Evolutionary conservation across 129 eudicot species (phyloP).

Genomic region (Saussurea involucrata): DNA sequence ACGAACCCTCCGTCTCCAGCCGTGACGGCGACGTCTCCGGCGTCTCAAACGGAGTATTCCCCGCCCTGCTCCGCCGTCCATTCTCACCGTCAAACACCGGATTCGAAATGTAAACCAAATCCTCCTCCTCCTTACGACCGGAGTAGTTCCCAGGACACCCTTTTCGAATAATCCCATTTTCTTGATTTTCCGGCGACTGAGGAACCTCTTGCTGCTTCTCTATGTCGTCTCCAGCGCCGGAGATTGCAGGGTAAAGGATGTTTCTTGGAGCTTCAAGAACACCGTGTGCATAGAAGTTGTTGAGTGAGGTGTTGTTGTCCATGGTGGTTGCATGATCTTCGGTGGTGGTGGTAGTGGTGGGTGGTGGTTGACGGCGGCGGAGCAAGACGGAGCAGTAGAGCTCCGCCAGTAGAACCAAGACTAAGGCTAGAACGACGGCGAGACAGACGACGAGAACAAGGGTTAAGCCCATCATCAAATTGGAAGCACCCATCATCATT

Average conservation of each 20-base stretch:
- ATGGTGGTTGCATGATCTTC: not conserved
- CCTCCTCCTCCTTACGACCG: slow-evolving; percentile 7
- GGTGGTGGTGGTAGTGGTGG: slow-evolving; percentile 14
- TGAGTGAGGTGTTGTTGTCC: slow-evolving; percentile 12
- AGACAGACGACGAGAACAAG: slow-evolving; percentile 53
- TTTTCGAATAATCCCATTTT: not conserved
- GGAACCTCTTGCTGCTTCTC: slow-evolving; percentile 34
- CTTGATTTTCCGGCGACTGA: slow-evolving; percentile 26
- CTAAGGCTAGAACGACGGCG: slow-evolving; percentile 56
- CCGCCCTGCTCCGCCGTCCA: slow-evolving; percentile 19
- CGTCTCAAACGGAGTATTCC: slow-evolving; percentile 74
- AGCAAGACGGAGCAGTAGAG: slow-evolving; percentile 68
- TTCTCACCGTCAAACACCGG: slow-evolving; percentile 57
- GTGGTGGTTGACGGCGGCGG: slow-evolving; percentile 35
- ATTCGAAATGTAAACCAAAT: slow-evolving; percentile 65
- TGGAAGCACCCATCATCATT: slow-evolving; percentile 62
- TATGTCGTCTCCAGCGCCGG: slow-evolving; percentile 17
- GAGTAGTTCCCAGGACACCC: slow-evolving; percentile 11
- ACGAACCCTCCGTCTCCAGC: slow-evolving; percentile 44
- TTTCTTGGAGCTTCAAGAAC: slow-evolving; percentile 69
- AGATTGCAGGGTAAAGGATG: slow-evolving; percentile 65
- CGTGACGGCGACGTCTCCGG: slow-evolving; percentile 84
- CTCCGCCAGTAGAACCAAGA: slow-evolving; percentile 64
- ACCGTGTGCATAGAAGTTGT: slow-evolving; percentile 53
- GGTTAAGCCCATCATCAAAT: slow-evolving; percentile 76